Percentiles rank a stretch among this genome's conserved stretches.
Conservation (phyloP, 2,329 filamentous ascomycete genomes). For the Talaromyces sp. region DNA sequence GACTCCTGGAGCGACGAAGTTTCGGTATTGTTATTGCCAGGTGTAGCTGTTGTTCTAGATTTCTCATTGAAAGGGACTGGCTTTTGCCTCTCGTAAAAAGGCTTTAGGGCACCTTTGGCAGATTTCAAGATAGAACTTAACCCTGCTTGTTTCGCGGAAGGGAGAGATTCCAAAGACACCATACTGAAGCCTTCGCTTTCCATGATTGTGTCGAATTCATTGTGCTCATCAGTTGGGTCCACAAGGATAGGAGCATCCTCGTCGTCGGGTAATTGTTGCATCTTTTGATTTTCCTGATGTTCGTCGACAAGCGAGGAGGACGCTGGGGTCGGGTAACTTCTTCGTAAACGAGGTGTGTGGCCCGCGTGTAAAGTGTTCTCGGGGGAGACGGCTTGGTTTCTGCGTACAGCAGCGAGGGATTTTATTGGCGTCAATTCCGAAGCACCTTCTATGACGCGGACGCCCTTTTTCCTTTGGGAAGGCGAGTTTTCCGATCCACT, state of each 20-base stretch:
- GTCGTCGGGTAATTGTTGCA: slow-evolving; percentile 1
- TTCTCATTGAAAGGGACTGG: not conserved
- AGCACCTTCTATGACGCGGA: not conserved
- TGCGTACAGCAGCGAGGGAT: slow-evolving; percentile 25
- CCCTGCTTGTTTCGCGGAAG: slow-evolving; percentile 41
- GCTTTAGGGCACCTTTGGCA: slow-evolving; percentile 20
- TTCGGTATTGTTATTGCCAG: not conserved
- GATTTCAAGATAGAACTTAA: slow-evolving; percentile 27
- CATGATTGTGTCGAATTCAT: slow-evolving; percentile 49
- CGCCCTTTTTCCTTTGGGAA: not conserved
- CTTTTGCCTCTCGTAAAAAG: slow-evolving; percentile 23
- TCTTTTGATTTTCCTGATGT: slow-evolving; percentile 16
- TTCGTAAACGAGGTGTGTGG: slow-evolving; percentile 26
- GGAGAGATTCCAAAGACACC: slow-evolving; percentile 50
- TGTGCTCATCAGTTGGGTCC: slow-evolving; percentile 37
- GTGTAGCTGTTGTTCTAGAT: not conserved
- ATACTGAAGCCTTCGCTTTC: slow-evolving; percentile 55
- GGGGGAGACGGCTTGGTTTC: slow-evolving; percentile 21
- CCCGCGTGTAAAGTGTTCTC: slow-evolving; percentile 28
- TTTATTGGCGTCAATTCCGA: slow-evolving; percentile 24
- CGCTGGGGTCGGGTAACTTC: slow-evolving; percentile 35
- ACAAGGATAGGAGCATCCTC: slow-evolving; percentile 8
- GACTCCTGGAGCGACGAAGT: not conserved
- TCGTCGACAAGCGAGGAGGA: slow-evolving; percentile 35
- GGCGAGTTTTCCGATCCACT: not conserved